Evolutionary conservation across 164 flowering plant genomes (phyloP).

Genomic region (Vitis riparia): DNA sequence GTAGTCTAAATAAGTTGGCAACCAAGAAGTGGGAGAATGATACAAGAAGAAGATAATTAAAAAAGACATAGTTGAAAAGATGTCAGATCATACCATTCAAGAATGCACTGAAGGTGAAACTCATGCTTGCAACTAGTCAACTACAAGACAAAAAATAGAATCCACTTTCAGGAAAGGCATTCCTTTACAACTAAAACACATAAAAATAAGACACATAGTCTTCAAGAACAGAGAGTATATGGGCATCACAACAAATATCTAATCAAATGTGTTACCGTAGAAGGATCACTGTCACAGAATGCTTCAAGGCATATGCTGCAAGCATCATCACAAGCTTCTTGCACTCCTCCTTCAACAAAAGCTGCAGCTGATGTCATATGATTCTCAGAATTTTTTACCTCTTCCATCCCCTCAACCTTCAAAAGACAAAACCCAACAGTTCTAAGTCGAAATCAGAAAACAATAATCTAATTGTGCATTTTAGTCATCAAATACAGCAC

Average conservation of each 20-base stretch:
- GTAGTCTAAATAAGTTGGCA: too few species aligned
- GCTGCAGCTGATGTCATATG: slow-evolving; percentile 90
- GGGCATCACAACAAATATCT: neutral
- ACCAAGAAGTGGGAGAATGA: neutral
- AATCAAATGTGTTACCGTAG: slow-evolving; percentile 48
- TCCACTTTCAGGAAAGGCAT: neutral
- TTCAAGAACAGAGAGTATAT: neutral
- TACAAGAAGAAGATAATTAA: neutral
- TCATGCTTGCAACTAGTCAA: slow-evolving; percentile 94
- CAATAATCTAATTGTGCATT: too few species aligned
- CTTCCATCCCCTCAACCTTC: slow-evolving; percentile 55
- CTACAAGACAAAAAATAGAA: slow-evolving; percentile 37
- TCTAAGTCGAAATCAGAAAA: too few species aligned
- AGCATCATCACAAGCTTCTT: slow-evolving; percentile 97
- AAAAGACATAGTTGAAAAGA: neutral
- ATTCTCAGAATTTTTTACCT: slow-evolving; percentile 42
- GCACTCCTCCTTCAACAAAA: slow-evolving; percentile 96
- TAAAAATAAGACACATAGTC: neutral
- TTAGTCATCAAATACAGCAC: too few species aligned
- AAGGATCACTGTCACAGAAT: slow-evolving; percentile 83
- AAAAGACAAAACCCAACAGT: neutral
- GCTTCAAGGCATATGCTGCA: slow-evolving; percentile 97
- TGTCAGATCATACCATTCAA: slow-evolving; percentile 66
- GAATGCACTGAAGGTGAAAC: slow-evolving; percentile 97
- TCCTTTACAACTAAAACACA: neutral